These are phyloP conservation scores for Phytophthora pinifolia DNA, from an alignment of 352 stramenopile genomes.

Conservation along the genomic window DNA sequence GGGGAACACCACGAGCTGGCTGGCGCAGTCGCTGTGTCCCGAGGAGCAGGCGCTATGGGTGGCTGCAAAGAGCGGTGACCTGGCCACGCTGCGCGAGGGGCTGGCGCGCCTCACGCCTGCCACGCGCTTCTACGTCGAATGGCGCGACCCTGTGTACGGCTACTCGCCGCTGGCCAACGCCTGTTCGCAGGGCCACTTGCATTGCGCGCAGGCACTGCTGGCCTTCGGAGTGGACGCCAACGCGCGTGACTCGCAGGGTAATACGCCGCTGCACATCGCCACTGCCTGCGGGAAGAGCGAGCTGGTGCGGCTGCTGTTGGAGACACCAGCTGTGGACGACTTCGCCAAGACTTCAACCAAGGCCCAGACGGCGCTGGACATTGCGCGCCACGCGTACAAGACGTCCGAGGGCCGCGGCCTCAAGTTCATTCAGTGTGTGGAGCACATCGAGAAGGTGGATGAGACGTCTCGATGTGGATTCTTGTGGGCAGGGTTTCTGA, in stretches of 20 bases:
- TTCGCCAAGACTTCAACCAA: slow-evolving; percentile 56
- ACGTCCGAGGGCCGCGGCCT: slow-evolving; percentile 35
- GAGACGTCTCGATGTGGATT: neutral
- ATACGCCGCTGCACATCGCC: slow-evolving; percentile 70
- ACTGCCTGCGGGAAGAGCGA: slow-evolving; percentile 60
- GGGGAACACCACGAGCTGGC: slow-evolving; percentile 77
- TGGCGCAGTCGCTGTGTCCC: slow-evolving; percentile 68
- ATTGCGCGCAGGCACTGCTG: slow-evolving; percentile 62
- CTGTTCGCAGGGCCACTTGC: slow-evolving; percentile 54
- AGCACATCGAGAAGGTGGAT: slow-evolving; percentile 78
- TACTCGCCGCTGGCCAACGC: slow-evolving; percentile 73
- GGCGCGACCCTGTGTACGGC: slow-evolving; percentile 58
- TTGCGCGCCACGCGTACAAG: slow-evolving; percentile 61
- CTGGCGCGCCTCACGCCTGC: slow-evolving; percentile 53
- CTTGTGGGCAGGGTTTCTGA: slow-evolving; percentile 1
- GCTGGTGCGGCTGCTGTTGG: slow-evolving; percentile 64
- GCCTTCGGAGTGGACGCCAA: slow-evolving; percentile 58
- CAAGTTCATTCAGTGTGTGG: slow-evolving; percentile 67
- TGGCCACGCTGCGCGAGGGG: slow-evolving; percentile 44
- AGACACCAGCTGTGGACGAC: slow-evolving; percentile 47
- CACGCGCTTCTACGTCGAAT: slow-evolving; percentile 71
- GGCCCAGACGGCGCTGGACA: slow-evolving; percentile 66
- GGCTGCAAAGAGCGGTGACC: slow-evolving; percentile 71
- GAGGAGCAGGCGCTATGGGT: slow-evolving; percentile 79
- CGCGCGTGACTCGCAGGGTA: slow-evolving; percentile 54